Base-by-base conservation (phyloP, 208 protist species). In the Crithidia acanthocephali region DNA sequence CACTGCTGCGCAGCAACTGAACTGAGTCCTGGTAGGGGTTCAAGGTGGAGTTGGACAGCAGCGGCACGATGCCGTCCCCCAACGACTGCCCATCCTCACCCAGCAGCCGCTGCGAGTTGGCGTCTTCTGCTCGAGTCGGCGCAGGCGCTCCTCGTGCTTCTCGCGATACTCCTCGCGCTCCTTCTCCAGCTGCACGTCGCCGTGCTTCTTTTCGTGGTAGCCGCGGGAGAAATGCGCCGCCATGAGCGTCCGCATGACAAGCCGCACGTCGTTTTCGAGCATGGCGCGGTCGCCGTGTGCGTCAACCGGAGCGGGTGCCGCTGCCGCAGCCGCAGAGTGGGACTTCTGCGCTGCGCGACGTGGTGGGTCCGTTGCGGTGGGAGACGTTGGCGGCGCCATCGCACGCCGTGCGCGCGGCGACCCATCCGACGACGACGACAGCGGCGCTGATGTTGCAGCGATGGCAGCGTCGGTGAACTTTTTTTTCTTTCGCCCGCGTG, bases 221-320 rank as follows among this genome's bases (percentile, higher is more conserved):
- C 81, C 60, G 35, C 73, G 68, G 10, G 80, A 53, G 47, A 92
- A 76, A 70, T 95, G 84, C 25, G 74, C 50, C 32, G 73, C 60
- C 90, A 95, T 95, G 57, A 95, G 68, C 55, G 79, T 50, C 7
- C 90, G 90, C 78, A 95, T 92, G 6, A 84, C 85, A 1, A 95
- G 62, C n/a, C 90, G 77, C 40, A 81, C 85, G 58, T 95, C 90
- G 44, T 80, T 81, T 70, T 95, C 87, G 22, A n/a, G 48, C 33
- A 93, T 51, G n/a, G 48, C 30, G 4, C 5, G 8, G 2, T 66
- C 60, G 18, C 11, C 30, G 22, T 45, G 20, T 11, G 32, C 9
- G n/a, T 4, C 56, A 3, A 22, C 48, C 4, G 48, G n/a, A 53
- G 48, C 23, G 23, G 48, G 48, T 53, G 48, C 22, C 5, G 48